Conservation (phyloP, 371 early-diverging fungal genomes). For the Mucor indicus region DNA sequence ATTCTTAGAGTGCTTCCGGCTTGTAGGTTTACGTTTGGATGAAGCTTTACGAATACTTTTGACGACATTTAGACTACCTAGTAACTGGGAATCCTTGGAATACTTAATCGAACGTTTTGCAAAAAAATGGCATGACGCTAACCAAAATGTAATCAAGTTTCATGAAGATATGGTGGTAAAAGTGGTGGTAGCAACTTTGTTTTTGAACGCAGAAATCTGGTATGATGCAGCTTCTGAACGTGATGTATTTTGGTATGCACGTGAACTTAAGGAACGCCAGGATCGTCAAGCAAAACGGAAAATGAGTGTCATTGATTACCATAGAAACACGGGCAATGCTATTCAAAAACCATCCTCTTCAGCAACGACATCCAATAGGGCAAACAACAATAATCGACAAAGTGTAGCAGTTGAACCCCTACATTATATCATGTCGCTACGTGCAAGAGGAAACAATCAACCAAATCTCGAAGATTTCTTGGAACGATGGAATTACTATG, state of each 20-base stretch:
- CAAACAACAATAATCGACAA: conserved; percentile 8
- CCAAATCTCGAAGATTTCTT: conserved; percentile 39
- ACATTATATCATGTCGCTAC: conserved; percentile 39
- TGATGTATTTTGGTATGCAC: conserved; percentile 50
- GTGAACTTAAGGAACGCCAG: conserved; percentile 37
- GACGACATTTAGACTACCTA: conserved; percentile 72
- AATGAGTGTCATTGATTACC: conserved; percentile 32
- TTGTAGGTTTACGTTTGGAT: conserved; percentile 70
- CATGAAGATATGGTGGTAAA: conserved; percentile 67
- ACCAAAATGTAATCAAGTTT: conserved; percentile 56
- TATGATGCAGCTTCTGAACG: conserved; percentile 56
- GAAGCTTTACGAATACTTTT: conserved; percentile 80
- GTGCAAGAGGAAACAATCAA: conserved; percentile 22
- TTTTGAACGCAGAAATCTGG: conserved; percentile 86
- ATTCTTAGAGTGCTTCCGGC: conserved; percentile 75
- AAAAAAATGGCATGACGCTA: conserved; percentile 71
- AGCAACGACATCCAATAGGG: background rate
- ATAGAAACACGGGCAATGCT: background rate
- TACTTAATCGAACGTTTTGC: conserved; percentile 78
- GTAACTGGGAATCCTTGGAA: conserved; percentile 71
- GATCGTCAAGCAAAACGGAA: conserved; percentile 32
- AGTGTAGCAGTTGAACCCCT: conserved; percentile 40
- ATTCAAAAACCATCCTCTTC: conserved; percentile 11
- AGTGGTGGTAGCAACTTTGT: conserved; percentile 81
- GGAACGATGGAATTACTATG: conserved; percentile 46